Evolutionary conservation across 352 stramenopile genomes (phyloP).

Genomic region (Saprolegnia parasitica): DNA sequence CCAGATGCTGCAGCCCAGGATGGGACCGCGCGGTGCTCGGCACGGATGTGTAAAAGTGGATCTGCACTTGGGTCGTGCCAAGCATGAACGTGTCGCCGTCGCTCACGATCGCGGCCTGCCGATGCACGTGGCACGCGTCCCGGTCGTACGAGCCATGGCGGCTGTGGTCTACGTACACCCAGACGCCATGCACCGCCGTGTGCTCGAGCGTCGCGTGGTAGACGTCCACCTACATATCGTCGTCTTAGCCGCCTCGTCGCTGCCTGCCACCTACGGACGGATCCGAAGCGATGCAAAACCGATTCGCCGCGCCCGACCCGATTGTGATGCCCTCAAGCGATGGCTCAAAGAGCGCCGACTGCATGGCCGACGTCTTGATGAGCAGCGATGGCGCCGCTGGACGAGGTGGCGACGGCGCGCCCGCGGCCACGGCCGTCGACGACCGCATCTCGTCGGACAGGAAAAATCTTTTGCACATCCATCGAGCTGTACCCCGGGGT

Average conservation of each 20-base stretch:
- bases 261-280: background rate
- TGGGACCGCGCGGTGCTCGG: slow-evolving; percentile 24
- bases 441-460: background rate
- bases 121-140: slow-evolving; percentile 37
- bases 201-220: slow-evolving; percentile 53
- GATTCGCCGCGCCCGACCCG: background rate
- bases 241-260: background rate
- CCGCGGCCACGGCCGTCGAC: background rate
- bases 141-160: slow-evolving; percentile 45
- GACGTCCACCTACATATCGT: slow-evolving; percentile 15
- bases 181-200: slow-evolving; percentile 44
- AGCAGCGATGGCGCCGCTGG: background rate
- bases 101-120: slow-evolving; percentile 48
- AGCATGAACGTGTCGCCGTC: slow-evolving; percentile 53
- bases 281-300: slow-evolving; percentile 16
- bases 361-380: background rate
- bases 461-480: slow-evolving; percentile 9
- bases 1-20: background rate
- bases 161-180: slow-evolving; percentile 79
- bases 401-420: background rate
- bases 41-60: slow-evolving; percentile 35
- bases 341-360: slow-evolving; percentile 18
- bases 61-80: slow-evolving; percentile 49
- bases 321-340: slow-evolving; percentile 19
- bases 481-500: background rate